Percentiles rank a stretch among this genome's conserved stretches.
Conservation (phyloP, 148 eudicot genomes). For the Chenopodium quinoa region DNA sequence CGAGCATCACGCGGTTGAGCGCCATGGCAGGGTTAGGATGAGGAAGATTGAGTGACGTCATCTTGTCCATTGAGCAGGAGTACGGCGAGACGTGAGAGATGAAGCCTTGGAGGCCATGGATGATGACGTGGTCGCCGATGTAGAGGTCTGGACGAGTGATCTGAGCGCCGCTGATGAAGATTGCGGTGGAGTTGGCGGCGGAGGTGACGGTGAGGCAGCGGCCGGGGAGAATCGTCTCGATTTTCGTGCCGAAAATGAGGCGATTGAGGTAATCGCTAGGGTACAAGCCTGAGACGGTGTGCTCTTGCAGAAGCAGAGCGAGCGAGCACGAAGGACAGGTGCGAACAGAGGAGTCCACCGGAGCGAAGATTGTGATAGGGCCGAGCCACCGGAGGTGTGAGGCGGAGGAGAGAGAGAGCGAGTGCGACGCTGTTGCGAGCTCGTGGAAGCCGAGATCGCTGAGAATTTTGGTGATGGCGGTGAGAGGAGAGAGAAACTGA, state of each 20-base stretch:
- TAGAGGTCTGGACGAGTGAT: conserved; percentile 53
- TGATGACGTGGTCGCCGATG: conserved; percentile 41
- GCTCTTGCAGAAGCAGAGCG: conserved; percentile 66
- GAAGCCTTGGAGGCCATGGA: conserved; percentile 69
- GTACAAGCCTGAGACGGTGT: conserved; percentile 67
- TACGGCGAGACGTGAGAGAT: conserved; percentile 65
- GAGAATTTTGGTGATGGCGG: conserved; percentile 44
- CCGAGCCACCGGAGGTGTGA: conserved; percentile 41
- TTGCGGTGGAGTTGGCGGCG: conserved; percentile 25
- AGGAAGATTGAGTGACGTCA: conserved; percentile 50
- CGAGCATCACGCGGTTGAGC: conserved; percentile 48
- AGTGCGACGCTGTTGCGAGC: conserved; percentile 37
- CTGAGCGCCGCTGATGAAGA: conserved; percentile 58
- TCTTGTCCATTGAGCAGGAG: conserved; percentile 56
- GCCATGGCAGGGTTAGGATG: conserved; percentile 34
- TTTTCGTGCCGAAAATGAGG: conserved; percentile 55
- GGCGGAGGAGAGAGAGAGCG: conserved; percentile 42
- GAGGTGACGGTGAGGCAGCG: conserved; percentile 59
- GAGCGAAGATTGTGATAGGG: conserved; percentile 72
- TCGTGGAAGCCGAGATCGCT: conserved; percentile 59
- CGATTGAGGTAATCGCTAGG: conserved; percentile 47
- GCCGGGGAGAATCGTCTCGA: conserved; percentile 65
- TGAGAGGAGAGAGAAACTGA: conserved; percentile 19
- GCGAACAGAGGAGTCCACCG: conserved; percentile 54
- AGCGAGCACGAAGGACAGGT: conserved; percentile 67